Evolutionary conservation across 352 stramenopile genomes (phyloP).

Genomic region (Globisporangium nodosum): DNA sequence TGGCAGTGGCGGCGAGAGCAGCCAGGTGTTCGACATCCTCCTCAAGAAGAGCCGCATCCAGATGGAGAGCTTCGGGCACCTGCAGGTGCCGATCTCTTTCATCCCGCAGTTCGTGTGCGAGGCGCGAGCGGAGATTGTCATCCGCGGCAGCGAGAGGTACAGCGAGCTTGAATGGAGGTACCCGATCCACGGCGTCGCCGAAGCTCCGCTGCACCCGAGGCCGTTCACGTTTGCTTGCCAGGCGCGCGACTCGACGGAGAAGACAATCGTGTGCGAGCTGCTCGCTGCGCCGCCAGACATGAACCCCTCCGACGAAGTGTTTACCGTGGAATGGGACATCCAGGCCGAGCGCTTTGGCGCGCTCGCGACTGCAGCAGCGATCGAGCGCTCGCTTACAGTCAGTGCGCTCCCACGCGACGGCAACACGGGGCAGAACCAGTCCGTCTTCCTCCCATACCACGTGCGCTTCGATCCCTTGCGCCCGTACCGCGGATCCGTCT

Average conservation of each 20-base stretch:
- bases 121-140: slow-evolving; percentile 57
- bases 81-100: slow-evolving; percentile 92
- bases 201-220: slow-evolving; percentile 58
- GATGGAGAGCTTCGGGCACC: slow-evolving; percentile 73
- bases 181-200: slow-evolving; percentile 59
- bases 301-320: slow-evolving; percentile 29
- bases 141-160: slow-evolving; percentile 61
- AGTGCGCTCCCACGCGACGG: slow-evolving; percentile 18
- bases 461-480: slow-evolving; percentile 85
- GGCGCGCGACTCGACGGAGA: slow-evolving; percentile 60
- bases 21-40: slow-evolving; percentile 62
- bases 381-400: slow-evolving; percentile 50
- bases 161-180: slow-evolving; percentile 74
- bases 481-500: slow-evolving; percentile 68
- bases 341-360: slow-evolving; percentile 43
- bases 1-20: background rate
- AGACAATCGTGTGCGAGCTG: slow-evolving; percentile 56
- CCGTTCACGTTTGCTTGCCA: slow-evolving; percentile 58
- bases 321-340: slow-evolving; percentile 65
- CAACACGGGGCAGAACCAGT: background rate
- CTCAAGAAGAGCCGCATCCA: slow-evolving; percentile 67
- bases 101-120: slow-evolving; percentile 67
- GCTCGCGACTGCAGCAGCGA: slow-evolving; percentile 31
- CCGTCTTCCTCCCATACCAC: slow-evolving; percentile 31
- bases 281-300: slow-evolving; percentile 46